Conservation (phyloP, 73 alveolate species). For the Effrenium voratum region DNA sequence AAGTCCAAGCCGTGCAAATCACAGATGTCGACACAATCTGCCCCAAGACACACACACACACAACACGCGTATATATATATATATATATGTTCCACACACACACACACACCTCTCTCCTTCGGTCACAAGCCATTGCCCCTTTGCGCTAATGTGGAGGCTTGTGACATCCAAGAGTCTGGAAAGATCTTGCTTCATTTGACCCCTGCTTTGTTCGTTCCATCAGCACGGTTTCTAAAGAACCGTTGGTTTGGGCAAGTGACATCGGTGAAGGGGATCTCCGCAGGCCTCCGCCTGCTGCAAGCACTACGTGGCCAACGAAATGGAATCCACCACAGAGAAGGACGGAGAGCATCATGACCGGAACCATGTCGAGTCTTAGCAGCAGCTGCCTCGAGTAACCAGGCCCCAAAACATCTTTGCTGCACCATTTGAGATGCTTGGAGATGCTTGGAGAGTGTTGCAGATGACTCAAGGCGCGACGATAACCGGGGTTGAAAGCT, state of each 20-base stretch:
- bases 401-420: not conserved
- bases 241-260: too few species aligned
- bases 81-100: too few species aligned
- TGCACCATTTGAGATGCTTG: not conserved
- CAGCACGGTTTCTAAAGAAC: too few species aligned
- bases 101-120: too few species aligned
- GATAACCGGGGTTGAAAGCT: not conserved
- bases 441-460: not conserved
- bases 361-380: slow-evolving; percentile 38
- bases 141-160: too few species aligned
- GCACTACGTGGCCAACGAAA: slow-evolving; percentile 89
- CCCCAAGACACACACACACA: too few species aligned
- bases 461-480: not conserved
- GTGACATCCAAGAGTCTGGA: too few species aligned
- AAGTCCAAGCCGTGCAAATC: not conserved
- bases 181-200: too few species aligned
- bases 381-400: not conserved
- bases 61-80: too few species aligned
- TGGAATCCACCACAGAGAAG: slow-evolving; percentile 52
- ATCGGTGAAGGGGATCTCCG: not conserved
- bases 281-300: slow-evolving; percentile 81
- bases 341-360: slow-evolving; percentile 82
- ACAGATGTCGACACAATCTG: too few species aligned
- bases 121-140: too few species aligned
- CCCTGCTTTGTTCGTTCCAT: too few species aligned